Base-by-base conservation (phyloP, 2,329 filamentous ascomycete species). In the Onygenales sp. region DNA sequence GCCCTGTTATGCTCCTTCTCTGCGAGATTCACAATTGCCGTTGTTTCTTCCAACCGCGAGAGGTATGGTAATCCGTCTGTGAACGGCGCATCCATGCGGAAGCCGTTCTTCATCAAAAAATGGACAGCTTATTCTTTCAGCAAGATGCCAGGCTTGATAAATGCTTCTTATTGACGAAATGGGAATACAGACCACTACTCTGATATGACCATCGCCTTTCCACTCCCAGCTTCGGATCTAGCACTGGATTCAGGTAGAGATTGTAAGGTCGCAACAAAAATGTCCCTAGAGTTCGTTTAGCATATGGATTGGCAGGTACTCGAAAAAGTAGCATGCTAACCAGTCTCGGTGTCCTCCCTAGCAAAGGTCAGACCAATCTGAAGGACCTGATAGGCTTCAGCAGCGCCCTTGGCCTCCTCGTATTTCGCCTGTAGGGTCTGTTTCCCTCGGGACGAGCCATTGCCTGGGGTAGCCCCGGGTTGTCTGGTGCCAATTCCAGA, bases 291-390 rank as follows among this genome's bases (percentile, higher is more conserved):
- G 17, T 17, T 2, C 3, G 35, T 21, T 58, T 51, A 59, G 56
- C 51, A 52, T 33, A 13, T 27, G 35, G 17, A 27, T 6, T 39
- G 27, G 39, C 38, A 7, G 21, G 11, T 35, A 33, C 14, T 27
- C 11, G 32, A 14, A 17, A 21, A 21, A 51, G 41, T 51, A 49
- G 50, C 46, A 17, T 35, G 17, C 57, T 68, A 67, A 70, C 78
- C 77, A 61, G 73, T 75, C 8, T 75, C 66, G 6, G 63, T 58
- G 63, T 83, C 76, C 63, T 85, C 80, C 51, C 73, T 72, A n/a
- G 81, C 81, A 60, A 82, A 79, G 0, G 84, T 86, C 54, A 87
- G 67, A n/a, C 84, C 84, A 52, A 86, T 69, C 63, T 87, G 84
- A 2, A 86, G 69, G 50, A 86, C 78, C 56, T 83, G 78, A 60